These are phyloP conservation scores for Pythium aristosporum DNA, from an alignment of 352 stramenopile genomes.

Conservation along the genomic window DNA sequence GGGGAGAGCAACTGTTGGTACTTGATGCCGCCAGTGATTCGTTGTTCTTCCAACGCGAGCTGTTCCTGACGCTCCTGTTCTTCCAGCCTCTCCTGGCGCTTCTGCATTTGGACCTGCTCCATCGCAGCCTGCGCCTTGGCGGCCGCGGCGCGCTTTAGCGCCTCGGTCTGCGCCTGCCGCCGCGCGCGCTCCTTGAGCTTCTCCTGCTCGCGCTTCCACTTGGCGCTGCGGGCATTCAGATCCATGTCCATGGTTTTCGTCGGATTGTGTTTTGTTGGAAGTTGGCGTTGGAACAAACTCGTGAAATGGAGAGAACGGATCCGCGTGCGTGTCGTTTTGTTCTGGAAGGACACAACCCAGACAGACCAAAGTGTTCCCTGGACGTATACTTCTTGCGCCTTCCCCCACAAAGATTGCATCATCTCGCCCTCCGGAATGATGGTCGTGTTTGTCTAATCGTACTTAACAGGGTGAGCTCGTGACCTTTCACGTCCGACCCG, in stretches of 20 bases:
- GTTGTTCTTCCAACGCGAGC: conserved; percentile 62
- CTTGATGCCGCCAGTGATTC: conserved; percentile 66
- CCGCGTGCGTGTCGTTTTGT: conserved; percentile 1
- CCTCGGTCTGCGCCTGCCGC: conserved; percentile 52
- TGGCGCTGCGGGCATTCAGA: conserved; percentile 60
- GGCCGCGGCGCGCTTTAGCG: conserved; percentile 44
- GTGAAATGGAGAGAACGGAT: conserved; percentile 1
- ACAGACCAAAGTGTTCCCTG: background rate
- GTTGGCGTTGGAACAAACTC: background rate
- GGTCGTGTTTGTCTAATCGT: conserved; percentile 8
- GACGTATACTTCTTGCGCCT: background rate
- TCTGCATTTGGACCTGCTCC: conserved; percentile 44
- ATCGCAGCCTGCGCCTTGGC: conserved; percentile 43
- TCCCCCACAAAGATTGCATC: conserved; percentile 7
- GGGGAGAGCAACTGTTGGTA: conserved; percentile 51
- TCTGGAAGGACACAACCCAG: conserved; percentile 14
- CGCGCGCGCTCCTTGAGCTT: conserved; percentile 60
- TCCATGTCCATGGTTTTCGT: conserved; percentile 62
- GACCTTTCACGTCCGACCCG: conserved; percentile 24
- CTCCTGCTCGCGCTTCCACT: conserved; percentile 67
- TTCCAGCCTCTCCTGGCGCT: conserved; percentile 41
- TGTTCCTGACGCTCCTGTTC: conserved; percentile 45
- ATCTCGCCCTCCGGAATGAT: background rate
- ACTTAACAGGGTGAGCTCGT: background rate
- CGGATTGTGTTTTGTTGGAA: background rate